Base-by-base conservation (phyloP, 768 basidiomycete genomes). In the Sarcodon aspratus region DNA sequence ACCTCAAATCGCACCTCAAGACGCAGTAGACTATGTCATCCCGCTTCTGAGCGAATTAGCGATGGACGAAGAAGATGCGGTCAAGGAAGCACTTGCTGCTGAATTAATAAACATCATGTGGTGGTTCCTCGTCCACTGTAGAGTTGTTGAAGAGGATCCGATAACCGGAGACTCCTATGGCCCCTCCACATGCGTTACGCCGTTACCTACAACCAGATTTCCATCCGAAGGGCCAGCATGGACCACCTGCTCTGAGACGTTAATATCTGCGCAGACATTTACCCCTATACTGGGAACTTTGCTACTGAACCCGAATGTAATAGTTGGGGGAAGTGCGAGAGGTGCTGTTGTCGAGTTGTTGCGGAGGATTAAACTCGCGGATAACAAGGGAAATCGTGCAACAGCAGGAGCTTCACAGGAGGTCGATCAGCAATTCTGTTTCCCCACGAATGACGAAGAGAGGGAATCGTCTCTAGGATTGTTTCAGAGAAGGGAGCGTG, bases 11-110 rank as follows among this genome's bases (percentile, higher is more conserved):
- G 72, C 85, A 13, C 85, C 94, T 3, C 77, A 79, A 48, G 94
- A 98, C 55, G 91, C 91, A 5, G 81, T 91, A 56, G 87, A 92
- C 63, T 98, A 95, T 60, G 89, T 98, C 49, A 68, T 95, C 15
- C 94, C 94, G 1, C 76, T 96, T n/a, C 75, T 98, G 49, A 84
- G 77, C 46, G 77, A 76, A 38, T 77, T 97, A 31, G 89, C 89
- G 8, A 79, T 85, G 65, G 91, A 94, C 59, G 80, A 89, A 61
- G 92, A 95, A 52, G 92, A 95, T 59, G 63, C 73, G 42, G 90
- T 96, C 47, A 88, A 87, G 61, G 92, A 94, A 63, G 87, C 89
- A 6, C 78, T 96, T 18, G 82, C 88, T 1, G 73, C 79, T 1
- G 82, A 88, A 54, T 70, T 98, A 9, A 80, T 88, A 35, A 68